Conservation (phyloP, 2,329 filamentous ascomycete species). For the Bimuria novae-zelandiae region DNA sequence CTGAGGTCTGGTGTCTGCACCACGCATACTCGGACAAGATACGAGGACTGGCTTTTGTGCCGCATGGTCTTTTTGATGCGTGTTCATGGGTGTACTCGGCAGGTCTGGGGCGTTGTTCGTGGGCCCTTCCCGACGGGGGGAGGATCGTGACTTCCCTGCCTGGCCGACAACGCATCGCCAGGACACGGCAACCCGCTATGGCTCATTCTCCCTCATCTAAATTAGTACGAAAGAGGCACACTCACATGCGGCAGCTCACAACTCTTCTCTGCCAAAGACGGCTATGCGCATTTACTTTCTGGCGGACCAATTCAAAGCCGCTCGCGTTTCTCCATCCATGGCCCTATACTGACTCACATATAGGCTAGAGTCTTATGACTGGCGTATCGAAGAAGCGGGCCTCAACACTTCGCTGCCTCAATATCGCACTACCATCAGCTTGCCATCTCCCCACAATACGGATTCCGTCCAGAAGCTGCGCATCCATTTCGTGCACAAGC, state of each 20-base stretch:
- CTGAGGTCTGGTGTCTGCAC: no score
- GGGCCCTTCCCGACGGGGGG: no score
- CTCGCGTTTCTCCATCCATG: conserved; percentile 2
- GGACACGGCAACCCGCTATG: no score
- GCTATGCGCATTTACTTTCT: no score
- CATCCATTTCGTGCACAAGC: conserved; percentile 68
- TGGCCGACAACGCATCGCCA: background rate
- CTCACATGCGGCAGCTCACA: background rate
- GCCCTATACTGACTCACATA: conserved; percentile 15
- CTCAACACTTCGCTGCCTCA: conserved; percentile 67
- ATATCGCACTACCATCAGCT: conserved; percentile 62
- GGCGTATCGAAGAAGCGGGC: conserved; percentile 62
- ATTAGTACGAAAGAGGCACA: no score
- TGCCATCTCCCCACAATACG: conserved; percentile 17
- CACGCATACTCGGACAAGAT: no score
- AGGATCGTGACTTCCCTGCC: background rate
- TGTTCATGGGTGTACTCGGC: no score
- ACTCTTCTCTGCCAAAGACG: background rate
- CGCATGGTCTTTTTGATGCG: no score
- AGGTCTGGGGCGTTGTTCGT: no score
- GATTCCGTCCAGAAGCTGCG: conserved; percentile 49
- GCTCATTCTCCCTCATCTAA: no score
- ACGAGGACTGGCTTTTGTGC: no score
- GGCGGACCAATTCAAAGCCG: background rate
- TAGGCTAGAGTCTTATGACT: conserved; percentile 70